A percentile compares a stretch with the other conserved stretches of the same genome.
These are phyloP conservation scores for Myochromella boudieri DNA, from an alignment of 768 basidiomycete genomes.

Conservation along the genomic window DNA sequence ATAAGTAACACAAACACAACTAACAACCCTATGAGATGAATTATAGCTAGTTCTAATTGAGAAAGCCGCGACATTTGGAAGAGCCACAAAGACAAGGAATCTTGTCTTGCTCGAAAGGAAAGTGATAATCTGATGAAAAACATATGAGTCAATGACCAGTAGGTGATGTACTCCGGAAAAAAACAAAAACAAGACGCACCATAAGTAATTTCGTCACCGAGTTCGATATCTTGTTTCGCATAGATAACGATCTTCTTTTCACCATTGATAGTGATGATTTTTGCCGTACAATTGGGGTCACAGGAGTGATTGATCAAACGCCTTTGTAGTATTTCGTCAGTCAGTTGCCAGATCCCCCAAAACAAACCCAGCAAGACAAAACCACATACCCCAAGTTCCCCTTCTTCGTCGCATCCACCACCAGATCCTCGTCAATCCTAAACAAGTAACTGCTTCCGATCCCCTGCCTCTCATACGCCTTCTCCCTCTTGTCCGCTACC, in stretches of 20 bases:
- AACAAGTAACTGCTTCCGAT: slow-evolving; percentile 98
- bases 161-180: no score
- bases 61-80: slow-evolving; percentile 88
- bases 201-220: slow-evolving; percentile 98
- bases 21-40: slow-evolving; percentile 15
- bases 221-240: slow-evolving; percentile 92
- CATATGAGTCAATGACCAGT: not conserved
- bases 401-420: slow-evolving; percentile 99
- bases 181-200: slow-evolving; percentile 48
- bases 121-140: slow-evolving; percentile 82
- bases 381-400: slow-evolving; percentile 91
- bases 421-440: slow-evolving; percentile 95
- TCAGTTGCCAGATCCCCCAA: slow-evolving; percentile 14
- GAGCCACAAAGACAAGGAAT: slow-evolving; percentile 92
- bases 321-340: slow-evolving; percentile 38
- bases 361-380: slow-evolving; percentile 10
- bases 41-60: slow-evolving; percentile 70
- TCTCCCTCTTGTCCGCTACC: slow-evolving; percentile 96
- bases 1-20: slow-evolving; percentile 10
- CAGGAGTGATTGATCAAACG: slow-evolving; percentile 99
- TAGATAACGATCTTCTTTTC: slow-evolving; percentile 99
- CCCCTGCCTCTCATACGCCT: slow-evolving; percentile 93
- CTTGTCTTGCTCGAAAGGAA: slow-evolving; percentile 98
- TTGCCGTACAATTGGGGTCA: slow-evolving; percentile 90
- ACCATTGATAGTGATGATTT: slow-evolving; percentile 87